Conservation (phyloP, 495 filamentous ascomycete genomes). For the Tuber indicum region DNA sequence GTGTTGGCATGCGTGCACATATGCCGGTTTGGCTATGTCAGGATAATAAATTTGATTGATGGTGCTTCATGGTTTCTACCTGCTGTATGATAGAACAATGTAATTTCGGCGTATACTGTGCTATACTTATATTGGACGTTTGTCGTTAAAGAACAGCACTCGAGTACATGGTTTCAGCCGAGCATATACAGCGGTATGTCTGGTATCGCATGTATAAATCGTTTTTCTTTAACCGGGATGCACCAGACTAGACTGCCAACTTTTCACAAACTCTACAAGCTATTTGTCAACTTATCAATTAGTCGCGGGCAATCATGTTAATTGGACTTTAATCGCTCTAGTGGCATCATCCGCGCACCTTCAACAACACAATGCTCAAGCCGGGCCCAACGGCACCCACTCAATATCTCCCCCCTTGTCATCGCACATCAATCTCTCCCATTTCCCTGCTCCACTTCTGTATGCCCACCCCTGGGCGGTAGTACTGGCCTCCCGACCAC, state of each 20-base stretch:
- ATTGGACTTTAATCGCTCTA: background rate
- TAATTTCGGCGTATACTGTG: background rate
- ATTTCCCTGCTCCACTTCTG: background rate
- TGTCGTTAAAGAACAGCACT: background rate
- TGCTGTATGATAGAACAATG: background rate
- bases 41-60: background rate
- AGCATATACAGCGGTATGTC: background rate
- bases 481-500: constrained; percentile 6
- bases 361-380: constrained; percentile 3
- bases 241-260: background rate
- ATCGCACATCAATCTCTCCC: constrained; percentile 20
- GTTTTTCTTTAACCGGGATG: background rate
- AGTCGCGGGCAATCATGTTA: background rate
- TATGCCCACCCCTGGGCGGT: constrained; percentile 2
- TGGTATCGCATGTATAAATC: background rate
- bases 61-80: background rate
- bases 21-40: too few species aligned
- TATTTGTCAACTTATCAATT: background rate
- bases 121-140: background rate
- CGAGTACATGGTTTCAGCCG: background rate
- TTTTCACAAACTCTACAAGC: background rate
- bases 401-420: constrained; percentile 16
- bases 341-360: background rate
- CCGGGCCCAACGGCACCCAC: constrained; percentile 18
- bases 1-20: background rate